Evolutionary conservation across 768 basidiomycete genomes (phyloP).

Genomic region (Tricholoma sp.): DNA sequence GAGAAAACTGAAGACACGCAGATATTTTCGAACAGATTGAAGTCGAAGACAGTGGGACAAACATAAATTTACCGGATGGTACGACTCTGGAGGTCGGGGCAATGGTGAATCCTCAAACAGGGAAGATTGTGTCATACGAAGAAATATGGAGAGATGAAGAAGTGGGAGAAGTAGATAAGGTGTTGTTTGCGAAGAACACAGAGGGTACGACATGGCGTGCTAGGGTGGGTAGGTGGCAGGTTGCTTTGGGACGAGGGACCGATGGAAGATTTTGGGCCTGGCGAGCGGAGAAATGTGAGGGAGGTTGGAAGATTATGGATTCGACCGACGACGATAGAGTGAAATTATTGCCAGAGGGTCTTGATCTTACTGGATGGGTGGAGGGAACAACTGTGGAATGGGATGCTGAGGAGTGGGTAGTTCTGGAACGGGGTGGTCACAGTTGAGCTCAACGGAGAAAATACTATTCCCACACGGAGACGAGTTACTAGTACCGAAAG

Average conservation of each 20-base stretch:
- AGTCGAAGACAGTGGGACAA: slow-evolving; percentile 21
- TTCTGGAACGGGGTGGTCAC: background rate
- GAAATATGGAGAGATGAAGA: slow-evolving; percentile 29
- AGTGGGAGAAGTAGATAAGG: slow-evolving; percentile 2
- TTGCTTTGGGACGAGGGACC: slow-evolving; percentile 10
- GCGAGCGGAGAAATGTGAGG: slow-evolving; percentile 9
- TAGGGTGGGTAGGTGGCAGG: slow-evolving; percentile 13
- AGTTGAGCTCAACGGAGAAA: too few relatives aligned
- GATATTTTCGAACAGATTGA: slow-evolving; percentile 15
- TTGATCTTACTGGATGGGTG: slow-evolving; percentile 6
- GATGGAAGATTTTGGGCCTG: slow-evolving; percentile 17
- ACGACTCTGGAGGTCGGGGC: slow-evolving; percentile 25
- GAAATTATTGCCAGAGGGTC: slow-evolving; percentile 8
- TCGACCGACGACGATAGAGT: background rate
- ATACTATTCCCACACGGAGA: too few relatives aligned
- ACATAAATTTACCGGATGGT: slow-evolving; percentile 22
- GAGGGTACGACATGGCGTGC: slow-evolving; percentile 13
- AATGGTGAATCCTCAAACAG: slow-evolving; percentile 29
- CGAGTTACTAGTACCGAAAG: too few relatives aligned
- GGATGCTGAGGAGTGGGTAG: slow-evolving; percentile 8
- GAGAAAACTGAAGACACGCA: background rate
- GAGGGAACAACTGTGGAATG: slow-evolving; percentile 10
- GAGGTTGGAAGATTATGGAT: slow-evolving; percentile 8
- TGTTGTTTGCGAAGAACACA: slow-evolving; percentile 12
- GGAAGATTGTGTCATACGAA: slow-evolving; percentile 23